Percentiles rank a stretch among this genome's conserved stretches.
Conservation (phyloP, 2,329 filamentous ascomycete genomes). For the Verticillium klebahnii region DNA sequence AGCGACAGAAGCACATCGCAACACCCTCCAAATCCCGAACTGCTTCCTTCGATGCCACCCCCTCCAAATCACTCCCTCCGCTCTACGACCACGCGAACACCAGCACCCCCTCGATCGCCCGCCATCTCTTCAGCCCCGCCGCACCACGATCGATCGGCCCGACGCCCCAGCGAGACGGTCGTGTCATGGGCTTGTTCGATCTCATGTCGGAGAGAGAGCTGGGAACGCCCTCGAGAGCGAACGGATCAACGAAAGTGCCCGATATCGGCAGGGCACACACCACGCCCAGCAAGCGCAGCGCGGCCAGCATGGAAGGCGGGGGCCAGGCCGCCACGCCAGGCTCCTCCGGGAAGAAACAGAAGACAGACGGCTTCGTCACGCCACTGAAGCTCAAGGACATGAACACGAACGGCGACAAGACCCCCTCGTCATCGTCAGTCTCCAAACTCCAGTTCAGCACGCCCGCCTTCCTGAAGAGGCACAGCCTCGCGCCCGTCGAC, state of each 20-base stretch:
- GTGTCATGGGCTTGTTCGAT: conserved; percentile 74
- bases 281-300: conserved; percentile 42
- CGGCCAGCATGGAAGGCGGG: conserved; percentile 20
- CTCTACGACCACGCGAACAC: conserved; percentile 36
- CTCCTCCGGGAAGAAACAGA: conserved; percentile 55
- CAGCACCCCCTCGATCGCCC: conserved; percentile 51
- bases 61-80: conserved; percentile 31
- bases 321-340: conserved; percentile 31
- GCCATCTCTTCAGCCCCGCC: conserved; percentile 56
- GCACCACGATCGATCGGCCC: conserved; percentile 64
- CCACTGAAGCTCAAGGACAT: conserved; percentile 49
- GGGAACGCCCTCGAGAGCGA: conserved; percentile 44
- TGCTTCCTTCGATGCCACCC: conserved; percentile 31
- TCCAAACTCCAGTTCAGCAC: conserved; percentile 61
- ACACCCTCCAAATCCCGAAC: conserved; percentile 40
- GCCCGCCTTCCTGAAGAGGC: conserved; percentile 61
- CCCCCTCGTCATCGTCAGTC: conserved; percentile 45
- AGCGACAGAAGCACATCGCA: conserved; percentile 40
- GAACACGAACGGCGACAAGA: conserved; percentile 32
- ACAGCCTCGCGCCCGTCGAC: conserved; percentile 44
- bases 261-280: conserved; percentile 21
- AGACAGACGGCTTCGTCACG: conserved; percentile 61
- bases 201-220: conserved; percentile 49
- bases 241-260: conserved; percentile 23
- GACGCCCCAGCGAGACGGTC: conserved; percentile 75